A percentile compares a stretch with the other conserved stretches of the same genome.
Evolutionary conservation across 306 rosid species (phyloP).

Genomic region (Sphenostylis stenocarpa): DNA sequence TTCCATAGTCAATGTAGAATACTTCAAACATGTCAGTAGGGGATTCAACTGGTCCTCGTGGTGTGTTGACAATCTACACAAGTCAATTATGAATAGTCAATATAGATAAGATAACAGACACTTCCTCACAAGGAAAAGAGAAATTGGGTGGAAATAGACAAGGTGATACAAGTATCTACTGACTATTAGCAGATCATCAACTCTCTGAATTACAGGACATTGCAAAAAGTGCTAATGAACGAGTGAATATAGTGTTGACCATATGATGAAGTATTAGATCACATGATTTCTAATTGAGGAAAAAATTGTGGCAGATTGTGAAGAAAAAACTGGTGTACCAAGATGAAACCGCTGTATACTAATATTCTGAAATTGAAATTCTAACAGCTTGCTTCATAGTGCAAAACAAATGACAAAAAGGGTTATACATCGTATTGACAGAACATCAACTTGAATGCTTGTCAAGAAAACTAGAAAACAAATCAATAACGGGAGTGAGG

Average conservation of each 20-base stretch:
- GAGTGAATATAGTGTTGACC: background rate
- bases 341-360: background rate
- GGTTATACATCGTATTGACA: background rate
- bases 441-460: slow-evolving; percentile 9
- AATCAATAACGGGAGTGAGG: background rate
- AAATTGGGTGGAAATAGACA: background rate
- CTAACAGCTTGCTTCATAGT: background rate
- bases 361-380: background rate
- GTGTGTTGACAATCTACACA: slow-evolving; percentile 74
- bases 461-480: background rate
- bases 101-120: slow-evolving; percentile 2
- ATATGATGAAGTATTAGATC: background rate
- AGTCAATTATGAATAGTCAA: slow-evolving; percentile 32
- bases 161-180: background rate
- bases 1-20: slow-evolving; percentile 91
- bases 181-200: slow-evolving; percentile 12
- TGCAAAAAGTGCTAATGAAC: background rate
- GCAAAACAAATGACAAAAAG: background rate
- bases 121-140: background rate
- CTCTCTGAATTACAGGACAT: background rate
- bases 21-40: slow-evolving; percentile 78
- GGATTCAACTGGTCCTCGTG: slow-evolving; percentile 90
- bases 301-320: background rate
- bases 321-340: background rate
- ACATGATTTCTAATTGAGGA: background rate